Evolutionary conservation across 257 asterid species (phyloP).

Genomic region (Phtheirospermum japonicum): DNA sequence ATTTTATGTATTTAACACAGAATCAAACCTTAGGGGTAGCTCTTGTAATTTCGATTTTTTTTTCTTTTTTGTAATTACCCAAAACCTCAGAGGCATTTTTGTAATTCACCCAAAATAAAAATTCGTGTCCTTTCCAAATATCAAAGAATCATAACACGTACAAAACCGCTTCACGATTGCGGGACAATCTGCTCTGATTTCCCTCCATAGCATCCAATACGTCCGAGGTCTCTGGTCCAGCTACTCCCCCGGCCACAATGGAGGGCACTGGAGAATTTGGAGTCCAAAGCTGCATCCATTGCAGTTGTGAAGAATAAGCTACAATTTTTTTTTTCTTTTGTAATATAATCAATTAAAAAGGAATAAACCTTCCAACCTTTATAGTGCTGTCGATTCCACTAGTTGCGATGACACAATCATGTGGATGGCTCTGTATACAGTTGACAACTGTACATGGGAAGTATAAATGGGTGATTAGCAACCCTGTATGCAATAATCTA

Average conservation of each 20-base stretch:
- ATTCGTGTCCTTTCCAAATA: neutral
- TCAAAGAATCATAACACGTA: slow-evolving; percentile 37
- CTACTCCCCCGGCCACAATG: slow-evolving; percentile 66
- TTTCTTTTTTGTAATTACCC: no score
- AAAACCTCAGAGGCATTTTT: no score
- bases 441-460: slow-evolving; percentile 69
- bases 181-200: slow-evolving; percentile 69
- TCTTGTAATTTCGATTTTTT: no score
- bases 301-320: slow-evolving; percentile 10
- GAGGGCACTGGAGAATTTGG: slow-evolving; percentile 77
- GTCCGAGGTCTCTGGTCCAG: slow-evolving; percentile 66
- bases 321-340: slow-evolving; percentile 5
- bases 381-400: slow-evolving; percentile 97
- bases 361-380: slow-evolving; percentile 56
- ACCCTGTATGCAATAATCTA: slow-evolving; percentile 4
- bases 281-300: slow-evolving; percentile 75
- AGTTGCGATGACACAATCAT: slow-evolving; percentile 80
- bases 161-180: slow-evolving; percentile 68
- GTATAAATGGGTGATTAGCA: slow-evolving; percentile 4
- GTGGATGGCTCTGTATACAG: slow-evolving; percentile 92
- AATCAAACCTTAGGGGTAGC: no score
- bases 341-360: slow-evolving; percentile 14
- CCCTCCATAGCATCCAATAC: slow-evolving; percentile 75
- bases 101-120: no score
- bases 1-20: no score